Percentiles rank a stretch among this genome's conserved stretches.
phyloP scores from a whole-genome alignment of 2,329 filamentous ascomycete genomes.

The Zymoseptoria ardabiliae region DNA sequence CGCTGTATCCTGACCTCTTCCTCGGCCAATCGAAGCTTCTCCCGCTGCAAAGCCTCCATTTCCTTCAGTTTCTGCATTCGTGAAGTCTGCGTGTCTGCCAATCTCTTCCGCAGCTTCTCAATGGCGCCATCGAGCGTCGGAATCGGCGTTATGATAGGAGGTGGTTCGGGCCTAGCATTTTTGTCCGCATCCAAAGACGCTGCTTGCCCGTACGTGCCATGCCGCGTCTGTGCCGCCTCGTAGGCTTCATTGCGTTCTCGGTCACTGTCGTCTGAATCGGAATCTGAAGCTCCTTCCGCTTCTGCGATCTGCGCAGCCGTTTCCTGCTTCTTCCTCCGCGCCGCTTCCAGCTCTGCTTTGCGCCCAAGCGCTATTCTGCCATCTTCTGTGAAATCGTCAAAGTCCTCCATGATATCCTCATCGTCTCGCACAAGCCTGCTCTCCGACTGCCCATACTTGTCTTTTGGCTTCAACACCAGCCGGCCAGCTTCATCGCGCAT shows the following conservation, averaged over 20 bases:
- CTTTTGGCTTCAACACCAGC: constrained; percentile 46
- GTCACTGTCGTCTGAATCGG: constrained; percentile 54
- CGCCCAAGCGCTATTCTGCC: constrained; percentile 70
- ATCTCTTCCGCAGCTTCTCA: constrained; percentile 52
- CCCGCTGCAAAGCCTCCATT: constrained; percentile 59
- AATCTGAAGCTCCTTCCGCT: constrained; percentile 39
- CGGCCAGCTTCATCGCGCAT: constrained; percentile 35
- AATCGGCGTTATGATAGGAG: constrained; percentile 64
- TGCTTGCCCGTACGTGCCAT: constrained; percentile 60
- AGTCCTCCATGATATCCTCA: constrained; percentile 87
- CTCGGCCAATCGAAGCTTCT: constrained; percentile 60
- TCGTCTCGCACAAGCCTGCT: constrained; percentile 76
- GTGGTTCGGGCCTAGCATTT: constrained; percentile 26
- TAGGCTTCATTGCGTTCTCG: constrained; percentile 66
- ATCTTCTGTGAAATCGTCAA: constrained; percentile 70
- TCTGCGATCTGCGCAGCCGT: constrained; percentile 79
- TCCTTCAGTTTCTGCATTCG: constrained; percentile 53
- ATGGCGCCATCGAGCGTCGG: constrained; percentile 65
- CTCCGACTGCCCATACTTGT: constrained; percentile 50
- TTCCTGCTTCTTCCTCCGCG: constrained; percentile 57
- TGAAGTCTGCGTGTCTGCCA: constrained; percentile 54
- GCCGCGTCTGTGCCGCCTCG: constrained; percentile 76
- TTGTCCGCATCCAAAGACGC: constrained; percentile 4
- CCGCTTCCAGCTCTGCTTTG: constrained; percentile 67
- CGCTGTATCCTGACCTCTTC: constrained; percentile 74